Conservation (phyloP, 2,329 filamentous ascomycete species). For the Epicoccum sorghinum region DNA sequence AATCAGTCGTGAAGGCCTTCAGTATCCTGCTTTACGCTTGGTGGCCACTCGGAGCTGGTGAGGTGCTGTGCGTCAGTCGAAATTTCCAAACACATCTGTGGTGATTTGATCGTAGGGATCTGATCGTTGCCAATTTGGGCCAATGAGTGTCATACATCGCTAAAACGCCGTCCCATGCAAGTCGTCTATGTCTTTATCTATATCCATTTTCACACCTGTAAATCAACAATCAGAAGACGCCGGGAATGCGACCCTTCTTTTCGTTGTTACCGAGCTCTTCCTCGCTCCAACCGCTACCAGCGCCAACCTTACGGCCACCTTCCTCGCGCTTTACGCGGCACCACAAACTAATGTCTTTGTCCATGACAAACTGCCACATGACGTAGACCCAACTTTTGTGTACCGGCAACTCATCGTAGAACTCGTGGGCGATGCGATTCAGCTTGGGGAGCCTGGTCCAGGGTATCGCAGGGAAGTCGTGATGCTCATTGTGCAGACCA, state of each 20-base stretch:
- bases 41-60: no score
- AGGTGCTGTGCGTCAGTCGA: no score
- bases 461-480: slow-evolving; percentile 95
- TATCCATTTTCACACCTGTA: no score
- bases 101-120: no score
- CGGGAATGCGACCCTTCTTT: slow-evolving; percentile 54
- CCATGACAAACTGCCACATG: slow-evolving; percentile 94
- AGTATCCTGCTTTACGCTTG: no score
- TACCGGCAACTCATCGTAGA: slow-evolving; percentile 84
- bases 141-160: background rate
- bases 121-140: background rate
- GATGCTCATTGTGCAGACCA: slow-evolving; percentile 97
- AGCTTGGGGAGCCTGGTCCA: slow-evolving; percentile 86
- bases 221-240: slow-evolving; percentile 28
- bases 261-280: slow-evolving; percentile 57
- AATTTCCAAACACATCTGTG: no score
- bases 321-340: slow-evolving; percentile 92
- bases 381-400: slow-evolving; percentile 92
- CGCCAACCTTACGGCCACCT: slow-evolving; percentile 68
- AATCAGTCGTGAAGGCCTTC: no score
- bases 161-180: slow-evolving; percentile 6
- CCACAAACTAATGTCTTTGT: slow-evolving; percentile 85
- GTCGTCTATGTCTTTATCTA: background rate
- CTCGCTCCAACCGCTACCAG: slow-evolving; percentile 51
- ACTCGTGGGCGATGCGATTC: slow-evolving; percentile 82